These are phyloP conservation scores for Berberis thunbergii DNA, from an alignment of 164 flowering plant species.

Conservation along the genomic window DNA sequence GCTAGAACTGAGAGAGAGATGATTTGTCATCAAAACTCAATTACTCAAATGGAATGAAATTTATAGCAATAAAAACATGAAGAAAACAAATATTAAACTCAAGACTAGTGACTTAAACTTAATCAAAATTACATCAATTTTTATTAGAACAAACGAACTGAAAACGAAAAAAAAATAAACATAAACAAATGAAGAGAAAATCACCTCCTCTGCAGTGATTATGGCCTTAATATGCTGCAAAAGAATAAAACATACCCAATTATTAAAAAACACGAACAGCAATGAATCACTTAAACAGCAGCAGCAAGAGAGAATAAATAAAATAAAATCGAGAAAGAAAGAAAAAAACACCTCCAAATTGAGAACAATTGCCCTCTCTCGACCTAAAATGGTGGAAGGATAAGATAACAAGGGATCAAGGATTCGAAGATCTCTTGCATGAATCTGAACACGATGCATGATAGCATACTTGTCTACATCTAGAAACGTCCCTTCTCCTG, in stretches of 20 bases:
- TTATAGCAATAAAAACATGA: too few species aligned
- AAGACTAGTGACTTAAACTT: too few species aligned
- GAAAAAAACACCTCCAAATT: constrained; percentile 61
- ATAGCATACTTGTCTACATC: constrained; percentile 86
- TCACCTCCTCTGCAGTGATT: constrained; percentile 89
- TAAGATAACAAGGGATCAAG: constrained; percentile 86
- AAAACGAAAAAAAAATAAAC: too few species aligned
- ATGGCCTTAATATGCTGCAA: constrained; percentile 92
- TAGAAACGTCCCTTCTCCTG: constrained; percentile 47
- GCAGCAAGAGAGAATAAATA: background rate
- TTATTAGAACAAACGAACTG: too few species aligned
- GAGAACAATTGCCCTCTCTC: constrained; percentile 80
- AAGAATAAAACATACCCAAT: background rate
- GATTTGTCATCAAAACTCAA: too few species aligned
- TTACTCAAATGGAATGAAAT: too few species aligned
- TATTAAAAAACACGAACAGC: background rate
- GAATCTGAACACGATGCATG: constrained; percentile 82
- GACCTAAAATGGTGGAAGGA: constrained; percentile 92
- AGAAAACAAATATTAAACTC: too few species aligned
- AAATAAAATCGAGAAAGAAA: background rate
- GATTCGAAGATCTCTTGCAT: constrained; percentile 88
- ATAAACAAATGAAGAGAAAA: background rate
- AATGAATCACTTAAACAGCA: background rate
- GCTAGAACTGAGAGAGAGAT: too few species aligned
- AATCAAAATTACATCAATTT: too few species aligned